A percentile compares a stretch with the other conserved stretches of the same genome.
These are phyloP conservation scores for Trypanosoma cruzi DNA, from an alignment of 208 protist genomes.

Conservation along the genomic window DNA sequence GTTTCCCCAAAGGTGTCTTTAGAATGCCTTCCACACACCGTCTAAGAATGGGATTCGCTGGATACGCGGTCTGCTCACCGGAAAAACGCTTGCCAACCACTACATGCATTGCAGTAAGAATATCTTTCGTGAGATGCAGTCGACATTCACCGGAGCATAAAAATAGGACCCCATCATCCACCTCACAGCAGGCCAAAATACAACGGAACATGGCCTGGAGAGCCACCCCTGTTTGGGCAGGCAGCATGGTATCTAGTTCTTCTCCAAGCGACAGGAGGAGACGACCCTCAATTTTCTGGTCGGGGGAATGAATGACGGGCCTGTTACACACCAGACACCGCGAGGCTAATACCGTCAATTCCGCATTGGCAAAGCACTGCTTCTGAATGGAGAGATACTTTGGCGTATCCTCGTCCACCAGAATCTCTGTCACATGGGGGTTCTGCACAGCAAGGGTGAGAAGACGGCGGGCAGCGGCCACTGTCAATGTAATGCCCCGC, in stretches of 20 bases:
- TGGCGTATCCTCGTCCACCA: slow-evolving; percentile 61
- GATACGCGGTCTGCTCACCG: slow-evolving; percentile 6
- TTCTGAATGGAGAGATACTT: slow-evolving; percentile 71
- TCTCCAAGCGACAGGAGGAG: slow-evolving; percentile 37
- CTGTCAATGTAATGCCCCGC: slow-evolving; percentile 56
- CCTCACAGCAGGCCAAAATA: slow-evolving; percentile 49
- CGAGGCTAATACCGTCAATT: slow-evolving; percentile 27
- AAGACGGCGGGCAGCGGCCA: slow-evolving; percentile 54
- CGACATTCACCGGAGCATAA: slow-evolving; percentile 61
- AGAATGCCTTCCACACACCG: slow-evolving; percentile 20
- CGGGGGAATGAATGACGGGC: slow-evolving; percentile 28
- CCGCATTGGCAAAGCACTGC: slow-evolving; percentile 64
- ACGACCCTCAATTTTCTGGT: slow-evolving; percentile 24
- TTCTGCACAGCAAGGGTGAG: slow-evolving; percentile 61
- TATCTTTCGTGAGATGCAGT: slow-evolving; percentile 43
- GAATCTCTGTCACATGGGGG: slow-evolving; percentile 50
- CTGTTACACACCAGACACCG: slow-evolving; percentile 58
- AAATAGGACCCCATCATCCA: slow-evolving; percentile 57
- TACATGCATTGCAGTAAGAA: slow-evolving; percentile 40
- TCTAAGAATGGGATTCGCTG: slow-evolving; percentile 25
- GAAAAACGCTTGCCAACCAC: slow-evolving; percentile 34
- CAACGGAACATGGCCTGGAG: slow-evolving; percentile 54
- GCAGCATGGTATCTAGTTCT: slow-evolving; percentile 18
- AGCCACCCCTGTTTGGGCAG: slow-evolving; percentile 36
- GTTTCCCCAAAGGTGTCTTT: not conserved